These are phyloP conservation scores for Plenodomus tracheiphilus DNA, from an alignment of 2,329 filamentous ascomycete genomes.

Conservation along the genomic window DNA sequence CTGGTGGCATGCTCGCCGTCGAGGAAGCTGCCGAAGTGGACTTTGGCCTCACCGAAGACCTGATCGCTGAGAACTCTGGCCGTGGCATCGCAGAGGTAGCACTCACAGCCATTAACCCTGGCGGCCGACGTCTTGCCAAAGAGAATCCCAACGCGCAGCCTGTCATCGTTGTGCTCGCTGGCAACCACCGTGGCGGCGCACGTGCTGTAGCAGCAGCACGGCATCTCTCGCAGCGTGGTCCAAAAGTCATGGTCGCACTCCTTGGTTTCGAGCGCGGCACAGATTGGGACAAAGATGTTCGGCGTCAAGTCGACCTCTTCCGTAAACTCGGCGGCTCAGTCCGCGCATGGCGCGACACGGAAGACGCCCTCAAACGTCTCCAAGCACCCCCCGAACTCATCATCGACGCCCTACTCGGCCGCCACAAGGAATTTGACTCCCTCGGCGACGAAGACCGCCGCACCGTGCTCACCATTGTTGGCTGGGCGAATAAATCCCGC, in stretches of 20 bases:
- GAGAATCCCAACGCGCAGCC: constrained; percentile 54
- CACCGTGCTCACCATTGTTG: constrained; percentile 84
- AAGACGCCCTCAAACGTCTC: constrained; percentile 56
- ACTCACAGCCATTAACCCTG: constrained; percentile 64
- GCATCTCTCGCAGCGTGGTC: constrained; percentile 81
- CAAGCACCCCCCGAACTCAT: constrained; percentile 75
- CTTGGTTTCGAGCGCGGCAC: constrained; percentile 82
- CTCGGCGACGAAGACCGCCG: constrained; percentile 80
- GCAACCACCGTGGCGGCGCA: constrained; percentile 90
- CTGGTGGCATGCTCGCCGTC: constrained; percentile 86
- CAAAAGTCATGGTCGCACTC: constrained; percentile 80
- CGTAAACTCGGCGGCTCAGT: constrained; percentile 80
- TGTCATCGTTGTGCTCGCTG: constrained; percentile 78
- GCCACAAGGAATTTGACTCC: constrained; percentile 87
- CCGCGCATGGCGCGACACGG: constrained; percentile 62
- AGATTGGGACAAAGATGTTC: constrained; percentile 77
- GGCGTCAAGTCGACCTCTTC: constrained; percentile 81
- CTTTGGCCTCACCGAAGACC: constrained; percentile 81
- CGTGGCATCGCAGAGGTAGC: constrained; percentile 86
- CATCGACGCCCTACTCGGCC: constrained; percentile 84
- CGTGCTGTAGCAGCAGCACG: constrained; percentile 83
- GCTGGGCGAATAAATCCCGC: constrained; percentile 89
- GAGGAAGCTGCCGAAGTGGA: constrained; percentile 90
- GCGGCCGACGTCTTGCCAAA: constrained; percentile 60
- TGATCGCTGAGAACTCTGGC: constrained; percentile 90